Evolutionary conservation across 2,329 filamentous ascomycete species (phyloP).

Genomic region (Colletotrichum sp.): DNA sequence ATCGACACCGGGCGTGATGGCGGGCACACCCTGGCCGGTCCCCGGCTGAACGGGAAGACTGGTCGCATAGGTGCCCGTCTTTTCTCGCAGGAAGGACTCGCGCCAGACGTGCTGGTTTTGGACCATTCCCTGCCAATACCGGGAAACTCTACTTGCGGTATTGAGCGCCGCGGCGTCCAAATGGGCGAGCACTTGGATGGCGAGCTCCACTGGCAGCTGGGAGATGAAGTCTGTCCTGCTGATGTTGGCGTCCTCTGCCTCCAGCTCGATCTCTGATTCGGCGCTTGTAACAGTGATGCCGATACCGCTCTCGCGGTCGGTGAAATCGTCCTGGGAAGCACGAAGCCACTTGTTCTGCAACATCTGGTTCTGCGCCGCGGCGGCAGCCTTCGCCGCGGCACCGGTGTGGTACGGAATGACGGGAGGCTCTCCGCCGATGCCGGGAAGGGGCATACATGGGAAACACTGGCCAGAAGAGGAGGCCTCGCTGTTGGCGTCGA

Average conservation of each 20-base stretch:
- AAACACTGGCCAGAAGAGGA: constrained; percentile 27
- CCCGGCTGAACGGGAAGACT: constrained; percentile 57
- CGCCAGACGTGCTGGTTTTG: constrained; percentile 67
- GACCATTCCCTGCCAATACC: constrained; percentile 51
- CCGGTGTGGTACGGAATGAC: constrained; percentile 65
- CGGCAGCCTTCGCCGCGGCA: constrained; percentile 66
- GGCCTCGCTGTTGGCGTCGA: constrained; percentile 37
- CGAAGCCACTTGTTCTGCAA: constrained; percentile 48
- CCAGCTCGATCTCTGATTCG: constrained; percentile 40
- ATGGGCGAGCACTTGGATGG: constrained; percentile 62
- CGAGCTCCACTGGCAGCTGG: constrained; percentile 60
- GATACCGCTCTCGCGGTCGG: constrained; percentile 69
- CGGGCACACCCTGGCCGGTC: constrained; percentile 61
- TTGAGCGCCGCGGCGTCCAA: constrained; percentile 59
- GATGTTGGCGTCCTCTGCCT: constrained; percentile 44
- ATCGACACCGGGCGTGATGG: constrained; percentile 66
- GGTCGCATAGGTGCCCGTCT: constrained; percentile 65
- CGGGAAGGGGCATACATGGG: constrained; percentile 47
- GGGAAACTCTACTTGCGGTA: constrained; percentile 55
- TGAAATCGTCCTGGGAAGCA: constrained; percentile 46
- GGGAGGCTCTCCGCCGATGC: constrained; percentile 59
- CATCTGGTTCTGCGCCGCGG: constrained; percentile 59
- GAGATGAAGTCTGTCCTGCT: constrained; percentile 64
- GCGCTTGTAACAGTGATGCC: constrained; percentile 60
- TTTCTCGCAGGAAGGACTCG: constrained; percentile 67